Evolutionary conservation across 495 filamentous ascomycete species (phyloP).

Genomic region (Daldinia loculata): DNA sequence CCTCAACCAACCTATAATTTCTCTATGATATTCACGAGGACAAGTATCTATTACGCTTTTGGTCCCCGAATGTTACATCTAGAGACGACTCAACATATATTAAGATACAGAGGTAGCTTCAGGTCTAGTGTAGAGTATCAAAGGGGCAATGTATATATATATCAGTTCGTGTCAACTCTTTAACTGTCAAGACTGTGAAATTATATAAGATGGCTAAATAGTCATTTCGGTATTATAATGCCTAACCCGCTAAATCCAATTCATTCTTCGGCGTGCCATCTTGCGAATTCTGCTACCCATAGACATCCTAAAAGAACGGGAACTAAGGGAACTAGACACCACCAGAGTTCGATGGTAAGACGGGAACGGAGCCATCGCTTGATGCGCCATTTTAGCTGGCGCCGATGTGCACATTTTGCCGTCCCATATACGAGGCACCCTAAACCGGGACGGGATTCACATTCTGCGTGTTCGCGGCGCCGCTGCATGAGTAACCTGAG

Average conservation of each 20-base stretch:
- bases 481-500: conserved; percentile 61
- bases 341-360: conserved; percentile 47
- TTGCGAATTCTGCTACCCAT: conserved; percentile 39
- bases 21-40: no score
- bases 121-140: no score
- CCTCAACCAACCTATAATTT: no score
- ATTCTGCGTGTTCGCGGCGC: conserved; percentile 62
- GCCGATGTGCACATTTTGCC: conserved; percentile 49
- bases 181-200: no score
- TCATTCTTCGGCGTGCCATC: conserved; percentile 17
- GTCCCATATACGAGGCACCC: conserved; percentile 64
- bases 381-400: conserved; percentile 44
- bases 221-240: not conserved
- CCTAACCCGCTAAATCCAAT: not conserved
- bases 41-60: no score
- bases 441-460: conserved; percentile 59
- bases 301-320: conserved; percentile 42
- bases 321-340: conserved; percentile 46
- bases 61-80: no score
- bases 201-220: no score
- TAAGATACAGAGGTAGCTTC: no score
- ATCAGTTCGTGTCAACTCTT: no score
- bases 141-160: no score
- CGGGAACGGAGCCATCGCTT: conserved; percentile 50
- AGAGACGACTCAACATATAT: no score